A percentile compares a stretch with the other conserved stretches of the same genome.
These are phyloP conservation scores for Aspergillus versicolor DNA, from an alignment of 2,329 filamentous ascomycete genomes.

Conservation along the genomic window DNA sequence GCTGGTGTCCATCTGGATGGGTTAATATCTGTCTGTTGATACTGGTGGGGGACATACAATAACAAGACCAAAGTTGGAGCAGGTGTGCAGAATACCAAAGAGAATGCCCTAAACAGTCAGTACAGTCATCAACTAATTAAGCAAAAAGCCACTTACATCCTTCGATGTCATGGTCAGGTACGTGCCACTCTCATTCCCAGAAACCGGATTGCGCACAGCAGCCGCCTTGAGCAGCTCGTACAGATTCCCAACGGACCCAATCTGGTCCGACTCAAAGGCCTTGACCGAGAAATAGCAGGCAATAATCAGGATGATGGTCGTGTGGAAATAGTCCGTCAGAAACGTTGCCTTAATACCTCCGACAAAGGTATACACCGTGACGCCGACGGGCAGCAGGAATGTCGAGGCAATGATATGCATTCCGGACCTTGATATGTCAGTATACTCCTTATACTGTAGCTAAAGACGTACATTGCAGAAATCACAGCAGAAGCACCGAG, in stretches of 20 bases:
- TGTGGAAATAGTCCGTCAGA: slow-evolving; percentile 56
- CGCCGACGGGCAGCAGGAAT: slow-evolving; percentile 45
- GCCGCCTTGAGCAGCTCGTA: slow-evolving; percentile 53
- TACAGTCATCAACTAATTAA: too few relatives aligned
- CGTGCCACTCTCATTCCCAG: slow-evolving; percentile 54
- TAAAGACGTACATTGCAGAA: slow-evolving; percentile 32
- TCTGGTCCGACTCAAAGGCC: slow-evolving; percentile 46
- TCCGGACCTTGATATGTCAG: slow-evolving; percentile 39
- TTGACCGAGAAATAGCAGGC: slow-evolving; percentile 51
- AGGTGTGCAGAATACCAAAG: slow-evolving; percentile 51
- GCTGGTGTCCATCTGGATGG: slow-evolving; percentile 49
- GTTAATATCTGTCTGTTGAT: neutral
- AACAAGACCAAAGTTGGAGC: slow-evolving; percentile 54
- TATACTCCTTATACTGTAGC: rapidly evolving
- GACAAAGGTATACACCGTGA: slow-evolving; percentile 41
- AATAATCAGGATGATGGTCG: slow-evolving; percentile 54
- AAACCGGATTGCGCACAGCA: slow-evolving; percentile 46
- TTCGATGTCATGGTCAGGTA: slow-evolving; percentile 59
- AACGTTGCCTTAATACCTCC: slow-evolving; percentile 45
- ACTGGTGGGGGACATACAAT: slow-evolving; percentile 32
- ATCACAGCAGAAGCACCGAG: slow-evolving; percentile 47
- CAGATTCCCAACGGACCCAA: slow-evolving; percentile 50
- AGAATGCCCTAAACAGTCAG: slow-evolving; percentile 43
- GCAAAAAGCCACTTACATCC: neutral
- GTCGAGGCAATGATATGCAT: slow-evolving; percentile 53